Conservation (phyloP, 2,329 filamentous ascomycete species). For the Aspergillus proliferans region DNA sequence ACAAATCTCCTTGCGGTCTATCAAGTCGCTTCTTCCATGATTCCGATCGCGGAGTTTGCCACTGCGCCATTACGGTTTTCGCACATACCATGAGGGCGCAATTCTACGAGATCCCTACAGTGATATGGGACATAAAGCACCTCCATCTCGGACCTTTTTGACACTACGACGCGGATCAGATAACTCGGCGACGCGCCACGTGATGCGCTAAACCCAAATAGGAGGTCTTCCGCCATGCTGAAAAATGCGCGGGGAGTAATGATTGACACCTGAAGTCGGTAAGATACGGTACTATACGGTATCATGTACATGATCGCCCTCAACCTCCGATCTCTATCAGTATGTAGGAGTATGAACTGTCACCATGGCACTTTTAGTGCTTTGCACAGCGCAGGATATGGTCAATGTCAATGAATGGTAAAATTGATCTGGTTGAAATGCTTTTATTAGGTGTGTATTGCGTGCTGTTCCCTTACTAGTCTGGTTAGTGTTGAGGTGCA, state of each 20-base stretch:
- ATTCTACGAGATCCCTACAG: no score
- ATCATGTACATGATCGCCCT: background rate
- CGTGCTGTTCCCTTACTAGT: no score
- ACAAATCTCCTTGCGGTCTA: background rate
- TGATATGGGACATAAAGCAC: no score
- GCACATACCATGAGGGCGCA: no score
- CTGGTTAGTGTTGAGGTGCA: no score
- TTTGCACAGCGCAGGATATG: no score
- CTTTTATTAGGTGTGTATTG: no score
- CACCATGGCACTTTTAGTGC: no score
- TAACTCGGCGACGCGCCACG: conserved; percentile 14
- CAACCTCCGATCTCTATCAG: conserved; percentile 1
- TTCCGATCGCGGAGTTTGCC: background rate
- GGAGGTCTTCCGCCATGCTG: conserved; percentile 16
- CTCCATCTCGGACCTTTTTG: no score
- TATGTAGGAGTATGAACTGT: background rate
- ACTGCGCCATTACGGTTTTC: background rate
- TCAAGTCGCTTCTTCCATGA: background rate
- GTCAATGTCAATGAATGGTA: no score
- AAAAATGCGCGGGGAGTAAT: conserved; percentile 17
- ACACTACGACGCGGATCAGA: conserved; percentile 6
- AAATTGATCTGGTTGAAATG: no score
- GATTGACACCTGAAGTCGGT: background rate
- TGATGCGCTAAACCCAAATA: conserved; percentile 16
- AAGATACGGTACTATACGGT: conserved; percentile 1